Evolutionary conservation across 179 eudicot genomes (phyloP), one percentile per base, ranked within the genome.

Genomic region (Spinacia oleracea): DNA sequence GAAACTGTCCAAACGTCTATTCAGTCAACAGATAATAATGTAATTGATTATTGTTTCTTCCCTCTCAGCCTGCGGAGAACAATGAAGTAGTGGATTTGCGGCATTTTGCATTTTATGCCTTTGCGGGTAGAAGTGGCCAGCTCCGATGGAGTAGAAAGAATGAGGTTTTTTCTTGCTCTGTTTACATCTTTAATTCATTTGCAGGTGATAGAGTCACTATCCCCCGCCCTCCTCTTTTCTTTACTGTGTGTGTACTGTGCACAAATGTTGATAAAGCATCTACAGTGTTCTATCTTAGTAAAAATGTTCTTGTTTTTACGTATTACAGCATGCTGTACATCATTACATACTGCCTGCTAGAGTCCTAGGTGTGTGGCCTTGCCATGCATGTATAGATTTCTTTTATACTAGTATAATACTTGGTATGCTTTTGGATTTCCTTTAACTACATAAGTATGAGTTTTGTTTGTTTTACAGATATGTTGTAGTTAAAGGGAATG

Each of bases 71-170:
- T 77, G 80, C 83, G 71, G 99, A 96, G 81, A 90, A 84, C 78
- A 74, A 89, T 68, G 92, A 84, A 80, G 78, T 87, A 6, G 90
- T 87, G 87, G 99, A 96, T 87, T 83, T 93, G 81, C 94, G 99
- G 55, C 99, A 96, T 87, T 96, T 96, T 88, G 98, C 97, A 70
- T 86, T 96, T 77, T 96, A 89, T 84, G 99, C 99, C 72, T 94
- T 90, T 86, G 96, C 97, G 40, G 99, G 99, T 70, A 87, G 87
- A 86, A 89, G 83, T 78, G 99, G 99, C 80, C 86, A 87, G 74
- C 87, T 87, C 66, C 91, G 98, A 38, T 96, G 99, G 99, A 92
- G 84, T 83, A 86, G 94, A 81, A 93, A 89, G 87, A 90, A 89
- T 60, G 98, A 96, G 99, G 99, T 94, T 50, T n/a, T 68, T 48